Percentiles rank a stretch among this genome's conserved stretches.
phyloP scores from a whole-genome alignment of 805 yeast species.

The Starmerella sp. region DNA sequence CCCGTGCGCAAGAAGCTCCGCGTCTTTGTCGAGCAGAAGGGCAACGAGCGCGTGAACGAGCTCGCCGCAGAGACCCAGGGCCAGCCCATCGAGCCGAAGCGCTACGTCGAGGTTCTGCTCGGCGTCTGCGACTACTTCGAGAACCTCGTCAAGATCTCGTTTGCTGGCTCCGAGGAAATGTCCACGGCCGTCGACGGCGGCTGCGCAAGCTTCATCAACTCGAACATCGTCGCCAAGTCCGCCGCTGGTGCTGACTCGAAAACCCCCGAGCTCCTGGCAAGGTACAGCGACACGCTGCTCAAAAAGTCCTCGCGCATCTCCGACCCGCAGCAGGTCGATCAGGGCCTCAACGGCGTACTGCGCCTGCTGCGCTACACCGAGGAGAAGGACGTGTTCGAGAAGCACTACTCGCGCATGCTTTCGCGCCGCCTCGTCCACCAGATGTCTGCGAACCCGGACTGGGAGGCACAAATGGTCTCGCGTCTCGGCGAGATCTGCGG shows the following conservation, averaged over 20 bases:
- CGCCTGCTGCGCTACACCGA: conserved; percentile 74
- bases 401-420: conserved; percentile 75
- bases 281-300: conserved; percentile 73
- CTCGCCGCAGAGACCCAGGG: conserved; percentile 43
- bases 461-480: conserved; percentile 75
- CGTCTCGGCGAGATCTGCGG: conserved; percentile 82
- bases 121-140: conserved; percentile 58
- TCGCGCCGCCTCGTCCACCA: conserved; percentile 84
- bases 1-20: conserved; percentile 68
- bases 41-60: conserved; percentile 49
- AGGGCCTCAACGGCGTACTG: conserved; percentile 73
- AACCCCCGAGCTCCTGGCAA: conserved; percentile 86
- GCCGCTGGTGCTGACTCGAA: conserved; percentile 40
- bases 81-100: conserved; percentile 51
- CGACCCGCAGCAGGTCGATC: conserved; percentile 54
- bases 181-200: conserved; percentile 84
- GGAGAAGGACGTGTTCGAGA: conserved; percentile 92
- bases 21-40: conserved; percentile 56
- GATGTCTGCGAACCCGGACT: conserved; percentile 71
- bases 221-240: conserved; percentile 60
- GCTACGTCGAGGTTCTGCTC: conserved; percentile 67
- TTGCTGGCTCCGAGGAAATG: conserved; percentile 63
- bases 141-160: conserved; percentile 52
- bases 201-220: conserved; percentile 72
- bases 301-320: conserved; percentile 60